Conservation (phyloP, 148 eudicot species). For the Euryodendron excelsum region DNA sequence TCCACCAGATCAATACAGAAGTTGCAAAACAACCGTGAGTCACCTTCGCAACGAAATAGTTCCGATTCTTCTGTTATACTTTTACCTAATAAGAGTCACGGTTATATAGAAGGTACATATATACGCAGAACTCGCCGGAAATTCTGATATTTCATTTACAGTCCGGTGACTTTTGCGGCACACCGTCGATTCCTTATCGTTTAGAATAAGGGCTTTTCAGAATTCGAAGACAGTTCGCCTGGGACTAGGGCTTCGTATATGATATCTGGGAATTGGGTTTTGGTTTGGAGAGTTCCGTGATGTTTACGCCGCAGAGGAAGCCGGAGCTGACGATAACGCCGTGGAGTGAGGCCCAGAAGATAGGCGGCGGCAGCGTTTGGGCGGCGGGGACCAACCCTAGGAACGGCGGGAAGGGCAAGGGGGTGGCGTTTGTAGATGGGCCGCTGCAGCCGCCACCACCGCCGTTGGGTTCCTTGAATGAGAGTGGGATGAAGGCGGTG, state of each 20-base stretch:
- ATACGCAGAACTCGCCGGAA: too few relatives aligned
- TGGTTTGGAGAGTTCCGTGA: conserved; percentile 4
- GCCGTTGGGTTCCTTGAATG: conserved; percentile 44
- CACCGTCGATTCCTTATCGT: background rate
- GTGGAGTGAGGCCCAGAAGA: conserved; percentile 14
- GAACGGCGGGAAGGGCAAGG: conserved; percentile 43
- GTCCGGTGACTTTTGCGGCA: background rate
- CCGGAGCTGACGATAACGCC: conserved; percentile 24
- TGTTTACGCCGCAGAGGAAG: conserved; percentile 65
- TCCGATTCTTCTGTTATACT: too few relatives aligned
- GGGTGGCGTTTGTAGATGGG: conserved; percentile 54
- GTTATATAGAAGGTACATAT: too few relatives aligned
- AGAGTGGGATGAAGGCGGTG: conserved; percentile 15
- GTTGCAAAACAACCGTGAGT: too few relatives aligned
- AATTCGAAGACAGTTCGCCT: background rate
- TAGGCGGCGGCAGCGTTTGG: background rate
- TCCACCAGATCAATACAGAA: too few relatives aligned
- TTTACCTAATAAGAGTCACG: too few relatives aligned
- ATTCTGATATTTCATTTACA: background rate
- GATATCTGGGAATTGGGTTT: background rate
- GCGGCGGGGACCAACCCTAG: conserved; percentile 3
- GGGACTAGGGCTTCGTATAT: background rate
- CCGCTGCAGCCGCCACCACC: conserved; percentile 56
- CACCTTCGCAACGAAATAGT: too few relatives aligned
- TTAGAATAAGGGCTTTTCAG: background rate